Conservation (phyloP, 768 basidiomycete genomes). For the Dacryopinax primogenitus region DNA sequence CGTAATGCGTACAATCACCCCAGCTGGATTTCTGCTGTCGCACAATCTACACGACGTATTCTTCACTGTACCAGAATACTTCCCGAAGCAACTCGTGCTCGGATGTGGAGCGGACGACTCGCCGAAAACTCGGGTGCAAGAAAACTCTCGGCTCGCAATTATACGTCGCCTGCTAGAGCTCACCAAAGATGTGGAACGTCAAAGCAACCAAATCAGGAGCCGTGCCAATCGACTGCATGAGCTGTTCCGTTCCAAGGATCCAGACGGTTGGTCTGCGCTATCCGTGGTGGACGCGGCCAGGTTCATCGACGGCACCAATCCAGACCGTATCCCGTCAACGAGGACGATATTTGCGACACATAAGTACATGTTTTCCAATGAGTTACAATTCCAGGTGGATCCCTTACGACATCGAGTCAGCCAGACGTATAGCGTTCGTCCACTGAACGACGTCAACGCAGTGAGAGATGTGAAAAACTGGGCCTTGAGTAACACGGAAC, state of each 20-base stretch:
- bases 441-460: slow-evolving; percentile 41
- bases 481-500: slow-evolving; percentile 9
- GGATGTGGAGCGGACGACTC: neutral
- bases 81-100: neutral
- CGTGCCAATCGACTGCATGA: slow-evolving; percentile 29
- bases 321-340: slow-evolving; percentile 27
- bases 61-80: neutral
- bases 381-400: slow-evolving; percentile 42
- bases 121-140: neutral
- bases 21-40: neutral
- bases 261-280: slow-evolving; percentile 42
- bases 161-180: neutral
- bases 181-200: slow-evolving; percentile 2
- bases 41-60: neutral
- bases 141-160: neutral
- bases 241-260: slow-evolving; percentile 34
- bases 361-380: slow-evolving; percentile 46
- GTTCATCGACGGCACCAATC: slow-evolving; percentile 27
- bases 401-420: slow-evolving; percentile 34
- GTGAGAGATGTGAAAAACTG: slow-evolving; percentile 9
- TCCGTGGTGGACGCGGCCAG: slow-evolving; percentile 43
- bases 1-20: neutral
- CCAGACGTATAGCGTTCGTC: slow-evolving; percentile 52
- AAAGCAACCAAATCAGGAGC: neutral
- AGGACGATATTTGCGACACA: slow-evolving; percentile 45